Conservation (phyloP, 257 asterid genomes). For the Scutellaria barbata region DNA sequence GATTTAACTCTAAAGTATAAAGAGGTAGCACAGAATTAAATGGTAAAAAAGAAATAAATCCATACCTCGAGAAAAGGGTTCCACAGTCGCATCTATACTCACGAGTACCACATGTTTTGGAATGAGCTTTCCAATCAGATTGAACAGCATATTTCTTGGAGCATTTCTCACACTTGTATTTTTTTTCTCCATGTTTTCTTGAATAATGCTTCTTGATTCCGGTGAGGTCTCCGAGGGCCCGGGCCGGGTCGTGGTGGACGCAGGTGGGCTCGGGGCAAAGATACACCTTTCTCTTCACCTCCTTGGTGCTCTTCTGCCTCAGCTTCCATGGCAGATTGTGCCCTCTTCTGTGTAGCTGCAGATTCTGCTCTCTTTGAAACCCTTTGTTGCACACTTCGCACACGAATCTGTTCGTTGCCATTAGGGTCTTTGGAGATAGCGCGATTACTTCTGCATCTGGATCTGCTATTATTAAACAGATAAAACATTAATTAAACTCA, state of each 20-base stretch:
- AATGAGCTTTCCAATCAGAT: conserved; percentile 86
- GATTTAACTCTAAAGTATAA: too few relatives aligned
- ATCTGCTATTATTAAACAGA: conserved; percentile 40
- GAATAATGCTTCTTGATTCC: conserved; percentile 80
- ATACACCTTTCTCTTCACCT: conserved; percentile 65
- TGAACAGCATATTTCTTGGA: conserved; percentile 83
- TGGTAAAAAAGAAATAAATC: too few relatives aligned
- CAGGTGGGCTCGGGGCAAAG: conserved; percentile 84
- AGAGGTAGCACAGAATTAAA: too few relatives aligned
- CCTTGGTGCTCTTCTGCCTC: conserved; percentile 63
- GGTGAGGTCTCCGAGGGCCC: conserved; percentile 91
- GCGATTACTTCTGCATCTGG: conserved; percentile 82
- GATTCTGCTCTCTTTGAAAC: conserved; percentile 82
- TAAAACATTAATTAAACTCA: neutral
- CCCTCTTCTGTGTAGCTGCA: conserved; percentile 84
- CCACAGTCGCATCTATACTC: conserved; percentile 86
- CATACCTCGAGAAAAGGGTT: conserved; percentile 86
- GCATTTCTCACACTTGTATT: conserved; percentile 76
- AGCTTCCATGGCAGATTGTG: conserved; percentile 88
- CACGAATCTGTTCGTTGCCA: conserved; percentile 81
- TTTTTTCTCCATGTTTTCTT: conserved; percentile 81
- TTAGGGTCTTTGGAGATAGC: conserved; percentile 75
- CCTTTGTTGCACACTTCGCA: conserved; percentile 91
- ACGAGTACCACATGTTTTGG: conserved; percentile 74
- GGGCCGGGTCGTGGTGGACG: conserved; percentile 74